Evolutionary conservation across 768 basidiomycete species (phyloP), one percentile per base, ranked within the genome.

Genomic region (Boletus reticuloceps): DNA sequence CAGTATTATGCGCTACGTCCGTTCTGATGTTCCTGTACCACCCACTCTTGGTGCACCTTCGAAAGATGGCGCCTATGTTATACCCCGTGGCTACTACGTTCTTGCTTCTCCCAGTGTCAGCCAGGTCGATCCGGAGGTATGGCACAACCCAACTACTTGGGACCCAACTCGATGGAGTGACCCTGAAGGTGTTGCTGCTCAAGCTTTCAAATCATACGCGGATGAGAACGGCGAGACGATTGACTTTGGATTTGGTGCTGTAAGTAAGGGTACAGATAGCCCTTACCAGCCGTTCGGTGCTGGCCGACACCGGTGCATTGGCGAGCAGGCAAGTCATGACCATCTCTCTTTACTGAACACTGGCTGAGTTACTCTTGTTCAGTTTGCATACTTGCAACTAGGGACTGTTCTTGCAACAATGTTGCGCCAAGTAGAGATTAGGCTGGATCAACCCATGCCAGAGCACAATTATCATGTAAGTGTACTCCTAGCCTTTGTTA

Each of bases 231-330:
- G 91, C 53, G 92, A 96, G 72, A 94, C 94, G 77, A 78, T 98
- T 57, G 97, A 99, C 72, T 99, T 88, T 65, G 97, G 97, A 3
- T 99, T 92, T 71, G 97, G 97, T 50, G 83, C 86, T 56, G 90
- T 99, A 49, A 91, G 88, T 76, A 98, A 98, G 75, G 95, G 95
- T 47, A 98, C 95, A 7, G 91, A 95, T 54, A 91, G 88, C 62
- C 93, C 92, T 47, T 98, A 98, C 71, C 91, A 97, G 69, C 97
- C 97, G 2, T 99, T 99, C 65, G 97, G 97, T 58, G 96, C 97
- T 49, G 97, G 97, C 29, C 81, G 91, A 64, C 96, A 98, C 76
- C 80, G 95, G 60, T 98, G 92, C 71, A 95, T 98, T 57, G 92
- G 94, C 59, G 94, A 95, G 74, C 89, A 87, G 76, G 86, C 85